Percentiles rank a stretch among this genome's conserved stretches.
phyloP scores from a whole-genome alignment of 1,284 basidiomycete species.

The Pyrrhoderma lamaoense region DNA sequence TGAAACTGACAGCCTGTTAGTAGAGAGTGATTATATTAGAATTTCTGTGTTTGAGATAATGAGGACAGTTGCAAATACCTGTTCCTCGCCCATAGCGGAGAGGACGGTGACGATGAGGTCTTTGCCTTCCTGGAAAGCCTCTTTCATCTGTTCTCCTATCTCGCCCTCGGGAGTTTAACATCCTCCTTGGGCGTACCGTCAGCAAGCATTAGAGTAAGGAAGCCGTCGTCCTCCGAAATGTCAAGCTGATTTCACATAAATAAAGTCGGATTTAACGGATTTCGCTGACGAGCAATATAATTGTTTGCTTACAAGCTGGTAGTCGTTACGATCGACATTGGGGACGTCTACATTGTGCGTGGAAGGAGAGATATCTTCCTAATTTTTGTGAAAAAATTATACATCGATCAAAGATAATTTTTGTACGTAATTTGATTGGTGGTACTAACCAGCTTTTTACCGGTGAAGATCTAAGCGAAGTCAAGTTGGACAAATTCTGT shows the following conservation, averaged over 20 bases:
- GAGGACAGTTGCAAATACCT: constrained; percentile 45
- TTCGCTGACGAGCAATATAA: not conserved
- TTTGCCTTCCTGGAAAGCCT: constrained; percentile 81
- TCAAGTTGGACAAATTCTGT: constrained; percentile 13
- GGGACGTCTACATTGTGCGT: constrained; percentile 99
- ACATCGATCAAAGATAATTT: constrained; percentile 7
- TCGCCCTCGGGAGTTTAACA: constrained; percentile 90
- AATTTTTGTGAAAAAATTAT: constrained; percentile 21
- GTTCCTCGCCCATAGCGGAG: constrained; percentile 88
- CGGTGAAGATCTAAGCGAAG: constrained; percentile 79
- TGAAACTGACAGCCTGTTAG: constrained; percentile 69
- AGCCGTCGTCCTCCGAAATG: constrained; percentile 67
- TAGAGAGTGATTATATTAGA: constrained; percentile 6
- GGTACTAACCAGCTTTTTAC: constrained; percentile 76
- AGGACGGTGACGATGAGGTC: constrained; percentile 87
- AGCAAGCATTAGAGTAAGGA: constrained; percentile 88
- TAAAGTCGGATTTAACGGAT: not conserved
- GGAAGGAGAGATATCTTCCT: constrained; percentile 98
- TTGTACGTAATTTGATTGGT: constrained; percentile 5
- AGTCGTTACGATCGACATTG: constrained; percentile 89
- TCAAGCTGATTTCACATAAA: constrained; percentile 47
- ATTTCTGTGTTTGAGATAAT: not conserved
- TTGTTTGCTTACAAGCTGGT: constrained; percentile 67
- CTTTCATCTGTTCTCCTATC: constrained; percentile 70
- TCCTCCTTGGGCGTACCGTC: constrained; percentile 92